Evolutionary conservation across 2,329 filamentous ascomycete genomes (phyloP), one percentile per base, ranked within the genome.

Genomic region (Penicillium paneum): DNA sequence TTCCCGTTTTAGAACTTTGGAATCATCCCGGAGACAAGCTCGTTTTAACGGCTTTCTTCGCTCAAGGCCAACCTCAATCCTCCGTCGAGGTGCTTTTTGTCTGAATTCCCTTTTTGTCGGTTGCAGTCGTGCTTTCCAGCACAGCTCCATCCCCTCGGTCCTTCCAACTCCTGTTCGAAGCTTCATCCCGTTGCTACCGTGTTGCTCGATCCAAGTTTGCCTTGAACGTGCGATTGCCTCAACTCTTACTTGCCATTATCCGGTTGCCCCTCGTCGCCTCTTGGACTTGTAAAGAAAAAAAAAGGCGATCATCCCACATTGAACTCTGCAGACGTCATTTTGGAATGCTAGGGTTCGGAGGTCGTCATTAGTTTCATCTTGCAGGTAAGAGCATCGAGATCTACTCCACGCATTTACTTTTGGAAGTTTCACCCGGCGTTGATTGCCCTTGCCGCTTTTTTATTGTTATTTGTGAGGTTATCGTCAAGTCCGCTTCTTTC

Each of bases 311-410:
- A 62, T 64, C 55, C 59, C 61, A 61, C 61, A 46, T 63, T 64
- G 55, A 58, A 63, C 53, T 56, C 41, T 49, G 24, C 56, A 60
- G 63, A 64, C 62, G 58, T 65, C 58, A 63, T 64, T 60, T 61
- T 65, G 63, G 62, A 60, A 65, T 65, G 63, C 60, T 57, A 59
- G 58, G 56, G 41, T 52, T 58, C 36, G 31, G 52, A 60, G 49
- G 34, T 56, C 21, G 55, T 58, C 58, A 56, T 58, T 65, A 63
- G 59, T 59, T 35, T 52, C 54, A 53, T 64, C 49, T 56, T 61
- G 46, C 62, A 64, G 62, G 63, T 64, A 64, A 65, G 62, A 56
- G 42, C 26, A 52, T 58, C 31, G 15, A 34, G 36, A 24, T 35
- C 19, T 48, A 45, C 49, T n/a, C 12, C 26, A 40, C 5, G 5